Base-by-base conservation (phyloP, 2,329 filamentous ascomycete species). In the Cercospora zeae-maydis region DNA sequence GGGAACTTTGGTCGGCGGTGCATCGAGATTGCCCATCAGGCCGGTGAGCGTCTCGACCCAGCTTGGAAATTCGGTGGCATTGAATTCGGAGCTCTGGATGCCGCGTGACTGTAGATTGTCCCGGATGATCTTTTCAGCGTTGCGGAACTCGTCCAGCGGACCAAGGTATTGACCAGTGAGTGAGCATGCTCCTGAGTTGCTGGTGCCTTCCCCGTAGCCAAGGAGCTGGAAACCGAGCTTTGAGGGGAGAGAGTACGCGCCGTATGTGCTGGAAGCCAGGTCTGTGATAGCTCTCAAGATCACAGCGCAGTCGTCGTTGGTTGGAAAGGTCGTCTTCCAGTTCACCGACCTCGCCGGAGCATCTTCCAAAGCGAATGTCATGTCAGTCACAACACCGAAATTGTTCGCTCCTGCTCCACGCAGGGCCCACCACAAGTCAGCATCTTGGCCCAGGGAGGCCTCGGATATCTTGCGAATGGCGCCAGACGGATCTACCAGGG, bases 331-430 rank as follows among this genome's bases (percentile, higher is more conserved):
- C 3, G 61, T 64, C 34, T 61, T 63, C 30, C 37, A 66, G 52
- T 67, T 66, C 13, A 67, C 53, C 19, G 61, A 33, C 54, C 61
- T 58, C 14, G 21, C 13, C 1, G 66, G 66, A 14, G 63, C 63
- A 19, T 60, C 56, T 27, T 37, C 34, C 8, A 66, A 36, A 3
- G 36, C 27, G 14, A 67, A 61, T 2, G 61, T 62, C 24, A 64
- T 37, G 37, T 31, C 36, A 2, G 63, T 64, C 2, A 67, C 61
- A 2, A 64, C 61, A 9, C 66, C 66, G 39, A 67, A 66, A 16
- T 67, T 66, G 54, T 66, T 67, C 6, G 66, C 58, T 7, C 66
- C 63, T 27, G 66, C 61, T 16, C 66, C 66, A 4, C 66, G 55
- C 36, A 64, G 47, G n/a, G 55, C 63, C 61, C 63, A 67, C 66